Conservation (phyloP, 2,329 filamentous ascomycete species). For the Penicillium sp. region DNA sequence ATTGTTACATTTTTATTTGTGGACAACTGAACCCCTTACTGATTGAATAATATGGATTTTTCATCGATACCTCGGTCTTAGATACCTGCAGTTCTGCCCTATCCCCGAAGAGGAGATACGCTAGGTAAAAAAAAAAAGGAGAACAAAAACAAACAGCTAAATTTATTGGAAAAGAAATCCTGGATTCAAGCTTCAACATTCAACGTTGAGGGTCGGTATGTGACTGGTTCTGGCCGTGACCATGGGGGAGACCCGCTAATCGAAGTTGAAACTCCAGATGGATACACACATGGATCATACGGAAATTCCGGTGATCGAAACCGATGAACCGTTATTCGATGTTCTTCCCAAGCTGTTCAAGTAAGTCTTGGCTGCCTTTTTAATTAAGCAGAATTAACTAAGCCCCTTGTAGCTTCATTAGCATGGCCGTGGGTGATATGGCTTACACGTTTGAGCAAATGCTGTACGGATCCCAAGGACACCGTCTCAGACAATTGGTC, state of each 20-base stretch:
- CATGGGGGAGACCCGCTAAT: neutral
- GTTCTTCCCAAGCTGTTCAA: constrained; percentile 43
- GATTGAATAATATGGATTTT: neutral
- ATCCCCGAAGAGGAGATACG: neutral
- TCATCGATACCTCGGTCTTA: constrained; percentile 3
- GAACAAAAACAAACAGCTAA: neutral
- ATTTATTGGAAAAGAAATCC: neutral
- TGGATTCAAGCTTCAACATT: neutral
- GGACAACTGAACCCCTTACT: neutral
- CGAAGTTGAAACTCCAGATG: neutral
- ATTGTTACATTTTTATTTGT: neutral
- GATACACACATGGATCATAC: constrained; percentile 18
- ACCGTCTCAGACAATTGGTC: constrained; percentile 41
- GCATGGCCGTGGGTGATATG: constrained; percentile 40
- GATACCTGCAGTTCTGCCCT: constrained; percentile 3
- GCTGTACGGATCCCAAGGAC: constrained; percentile 39
- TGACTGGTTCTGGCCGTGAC: neutral
- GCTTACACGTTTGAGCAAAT: constrained; percentile 49
- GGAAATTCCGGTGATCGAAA: constrained; percentile 43
- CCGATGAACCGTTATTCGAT: constrained; percentile 40
- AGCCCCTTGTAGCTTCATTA: constrained; percentile 37
- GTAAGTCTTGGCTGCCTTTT: constrained; percentile 23
- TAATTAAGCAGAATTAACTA: neutral
- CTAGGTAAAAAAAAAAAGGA: neutral
- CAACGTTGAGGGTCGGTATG: neutral